Base-by-base conservation (phyloP, 495 filamentous ascomycete species). In the Penicillium flavigenum region DNA sequence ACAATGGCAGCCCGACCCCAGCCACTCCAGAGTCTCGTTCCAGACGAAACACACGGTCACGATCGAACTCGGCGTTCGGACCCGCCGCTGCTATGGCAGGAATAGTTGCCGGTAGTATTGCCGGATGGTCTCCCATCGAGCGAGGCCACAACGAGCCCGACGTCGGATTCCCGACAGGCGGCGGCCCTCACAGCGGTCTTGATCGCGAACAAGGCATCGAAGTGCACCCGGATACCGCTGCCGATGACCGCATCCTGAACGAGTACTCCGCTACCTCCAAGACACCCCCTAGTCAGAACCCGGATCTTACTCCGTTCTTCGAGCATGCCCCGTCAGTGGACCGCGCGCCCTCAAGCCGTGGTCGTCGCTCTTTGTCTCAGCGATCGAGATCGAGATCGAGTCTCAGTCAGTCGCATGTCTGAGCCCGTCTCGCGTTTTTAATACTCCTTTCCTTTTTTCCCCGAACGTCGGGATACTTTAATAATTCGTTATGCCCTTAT, bases 51-150 rank as follows among this genome's bases (percentile, higher is more conserved):
- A 85, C 81, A 32, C 84, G 92, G 55, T 96, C 92, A 34, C 85
- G 92, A 19, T 95, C 91, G 5, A 96, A 92, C 72, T 95, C 90
- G 1, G 85, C 88, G 2, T 82, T 96, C 47, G 91, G 89, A 10
- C 89, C 90, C 2, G 88, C 90, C 5, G 86, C 89, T 31, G 90
- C 91, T 34, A 79, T 81, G 90, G 87, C 91, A 24, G 92, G 92
- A 59, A 84, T 96, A 47, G 86, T 96, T 55, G 92, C 91, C 36
- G 91, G 90, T 50, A 88, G 87, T 72, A 86, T 96, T 47, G 90
- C 84, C 34, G 90, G 90, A 42, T 96, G 90, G 91, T 95, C 91
- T 47, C 92, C 92, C 0, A 88, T 94, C 53, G 90, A 91, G 53
- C 77, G 82, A 22, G 61, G 65, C 17, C 69, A 76, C 19, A 76